phyloP scores from a whole-genome alignment of 805 yeast genomes.

The Yarrowia bubula region DNA sequence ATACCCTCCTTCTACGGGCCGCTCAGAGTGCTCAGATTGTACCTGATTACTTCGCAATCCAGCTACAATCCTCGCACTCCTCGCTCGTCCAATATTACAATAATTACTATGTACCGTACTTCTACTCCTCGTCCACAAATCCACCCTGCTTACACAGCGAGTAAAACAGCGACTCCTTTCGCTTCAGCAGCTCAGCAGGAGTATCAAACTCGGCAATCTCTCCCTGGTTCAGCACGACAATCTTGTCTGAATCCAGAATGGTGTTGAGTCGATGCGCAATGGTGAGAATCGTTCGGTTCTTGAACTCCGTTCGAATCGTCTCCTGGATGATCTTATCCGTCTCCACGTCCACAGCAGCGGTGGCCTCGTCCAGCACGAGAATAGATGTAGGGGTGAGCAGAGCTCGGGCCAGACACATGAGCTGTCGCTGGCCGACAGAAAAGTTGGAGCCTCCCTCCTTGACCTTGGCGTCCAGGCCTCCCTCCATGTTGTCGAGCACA shows the following conservation, averaged over 20 bases:
- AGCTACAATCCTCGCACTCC: too few relatives aligned
- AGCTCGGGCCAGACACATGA: slow-evolving; percentile 81
- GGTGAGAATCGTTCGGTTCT: slow-evolving; percentile 74
- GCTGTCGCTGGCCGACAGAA: slow-evolving; percentile 85
- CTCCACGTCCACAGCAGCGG: slow-evolving; percentile 85
- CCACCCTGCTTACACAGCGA: slow-evolving; percentile 77
- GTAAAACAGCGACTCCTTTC: slow-evolving; percentile 67
- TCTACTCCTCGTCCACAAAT: slow-evolving; percentile 44
- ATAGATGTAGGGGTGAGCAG: slow-evolving; percentile 71
- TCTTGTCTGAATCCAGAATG: slow-evolving; percentile 77
- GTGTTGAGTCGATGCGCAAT: slow-evolving; percentile 90
- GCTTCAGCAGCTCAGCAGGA: slow-evolving; percentile 62
- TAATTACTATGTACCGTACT: not conserved
- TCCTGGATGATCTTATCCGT: slow-evolving; percentile 78
- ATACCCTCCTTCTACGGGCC: too few relatives aligned
- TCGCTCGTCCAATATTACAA: not conserved
- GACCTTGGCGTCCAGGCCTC: slow-evolving; percentile 55
- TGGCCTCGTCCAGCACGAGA: slow-evolving; percentile 82
- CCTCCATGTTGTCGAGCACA: slow-evolving; percentile 48
- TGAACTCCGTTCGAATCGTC: slow-evolving; percentile 71
- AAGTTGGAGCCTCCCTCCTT: slow-evolving; percentile 82
- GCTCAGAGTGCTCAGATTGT: too few relatives aligned
- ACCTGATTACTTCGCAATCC: too few relatives aligned
- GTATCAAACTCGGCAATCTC: slow-evolving; percentile 73
- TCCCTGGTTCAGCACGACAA: slow-evolving; percentile 73